Evolutionary conservation across 2,329 filamentous ascomycete genomes (phyloP).

Genomic region (Tolypocladium nubicola): DNA sequence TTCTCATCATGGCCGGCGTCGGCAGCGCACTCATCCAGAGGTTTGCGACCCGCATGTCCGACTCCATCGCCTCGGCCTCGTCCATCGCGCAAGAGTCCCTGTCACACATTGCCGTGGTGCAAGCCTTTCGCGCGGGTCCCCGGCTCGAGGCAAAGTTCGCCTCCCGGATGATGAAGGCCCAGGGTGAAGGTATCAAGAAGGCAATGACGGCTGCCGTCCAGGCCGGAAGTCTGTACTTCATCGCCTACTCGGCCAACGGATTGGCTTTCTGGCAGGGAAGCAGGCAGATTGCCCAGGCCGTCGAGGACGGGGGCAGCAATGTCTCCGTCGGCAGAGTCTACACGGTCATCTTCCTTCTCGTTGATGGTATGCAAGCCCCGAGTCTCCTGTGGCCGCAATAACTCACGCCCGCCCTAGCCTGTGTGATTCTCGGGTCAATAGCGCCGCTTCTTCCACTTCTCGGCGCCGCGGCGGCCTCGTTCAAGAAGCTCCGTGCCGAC

Average conservation of each 20-base stretch:
- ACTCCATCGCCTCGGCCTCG: conserved; percentile 44
- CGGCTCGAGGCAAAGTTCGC: conserved; percentile 51
- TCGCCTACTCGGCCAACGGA: conserved; percentile 56
- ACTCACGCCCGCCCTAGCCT: conserved; percentile 22
- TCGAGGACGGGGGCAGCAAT: conserved; percentile 20
- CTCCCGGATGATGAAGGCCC: conserved; percentile 36
- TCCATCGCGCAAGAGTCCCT: conserved; percentile 54
- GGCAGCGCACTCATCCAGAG: conserved; percentile 44
- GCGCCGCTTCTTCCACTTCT: conserved; percentile 54
- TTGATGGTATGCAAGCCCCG: conserved; percentile 36
- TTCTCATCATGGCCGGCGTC: conserved; percentile 45
- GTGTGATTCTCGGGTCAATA: conserved; percentile 51
- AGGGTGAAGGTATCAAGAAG: conserved; percentile 46
- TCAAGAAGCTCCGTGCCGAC: conserved; percentile 45
- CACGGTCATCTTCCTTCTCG: conserved; percentile 53
- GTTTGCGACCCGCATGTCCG: conserved; percentile 37
- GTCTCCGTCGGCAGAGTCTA: conserved; percentile 40
- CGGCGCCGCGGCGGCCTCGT: conserved; percentile 46
- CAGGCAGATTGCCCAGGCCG: conserved; percentile 31
- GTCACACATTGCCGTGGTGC: conserved; percentile 49
- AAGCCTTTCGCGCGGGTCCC: conserved; percentile 49
- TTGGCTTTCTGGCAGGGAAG: conserved; percentile 60
- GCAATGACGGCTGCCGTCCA: conserved; percentile 45
- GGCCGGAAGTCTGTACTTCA: conserved; percentile 53
- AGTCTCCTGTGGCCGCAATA: background rate